Evolutionary conservation across 306 rosid genomes (phyloP), one percentile per base, ranked within the genome.

Genomic region (Macrotyloma uniflorum): DNA sequence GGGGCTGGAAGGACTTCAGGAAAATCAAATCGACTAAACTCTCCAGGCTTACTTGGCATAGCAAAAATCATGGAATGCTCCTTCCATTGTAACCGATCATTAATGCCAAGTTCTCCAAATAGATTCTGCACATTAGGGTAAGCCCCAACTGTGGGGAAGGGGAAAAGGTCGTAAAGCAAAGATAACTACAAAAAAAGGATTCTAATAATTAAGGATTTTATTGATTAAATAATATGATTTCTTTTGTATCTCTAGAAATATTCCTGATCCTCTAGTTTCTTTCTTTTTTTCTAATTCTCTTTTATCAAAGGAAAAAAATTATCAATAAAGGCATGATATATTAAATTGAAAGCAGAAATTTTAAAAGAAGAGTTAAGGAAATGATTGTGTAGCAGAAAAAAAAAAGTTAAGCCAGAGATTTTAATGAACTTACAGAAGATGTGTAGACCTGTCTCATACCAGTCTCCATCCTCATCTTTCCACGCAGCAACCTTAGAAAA

Each of bases 21-120:
- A 67, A 95, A 95, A 84, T 95, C 98, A 88, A 95, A 95, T 82
- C 98, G 87, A 71, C 98, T 95, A 87, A 92, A 95, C 79, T 92
- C 91, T 40, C 98, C 98, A 20, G 98, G 98, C 86, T 92, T 95
- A 64, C 59, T 95, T 68, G 98, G 98, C 96, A 91, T 87, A 61
- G 98, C 98, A 88, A 95, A 95, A 74, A 95, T 95, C 98, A 95
- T 95, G 75, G 98, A 87, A 83, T 95, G 98, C 67, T 95, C 98
- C 88, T 95, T 95, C 98, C 98, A 95, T 83, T 95, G 98, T 83
- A 95, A 88, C 49, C 98, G 91, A 79, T 95, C 98, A 80, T 89
- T 75, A 74, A 95, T 95, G 54, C 98, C 97, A 51, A 95, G 98
- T 88, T 95, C 98, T 35, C 97, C 96, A 79, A 95, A 95, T 83